Evolutionary conservation across 352 stramenopile genomes (phyloP).

Genomic region (Pythium apleroticum): DNA sequence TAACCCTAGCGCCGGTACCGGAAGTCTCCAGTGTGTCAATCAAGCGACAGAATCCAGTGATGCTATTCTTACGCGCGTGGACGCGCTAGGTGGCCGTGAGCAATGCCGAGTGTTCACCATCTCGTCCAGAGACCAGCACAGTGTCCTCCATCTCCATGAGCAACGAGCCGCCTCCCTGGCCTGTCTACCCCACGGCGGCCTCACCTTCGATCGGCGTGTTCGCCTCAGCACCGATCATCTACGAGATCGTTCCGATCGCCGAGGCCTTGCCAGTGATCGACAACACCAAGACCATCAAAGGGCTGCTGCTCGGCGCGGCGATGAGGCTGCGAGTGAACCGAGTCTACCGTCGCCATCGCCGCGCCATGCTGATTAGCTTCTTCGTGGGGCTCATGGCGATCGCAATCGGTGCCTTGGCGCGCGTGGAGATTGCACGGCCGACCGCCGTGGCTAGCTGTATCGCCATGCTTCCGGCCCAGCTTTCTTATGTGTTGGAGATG

Average conservation of each 20-base stretch:
- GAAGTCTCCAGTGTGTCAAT: too few relatives aligned
- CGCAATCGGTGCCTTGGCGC: neutral
- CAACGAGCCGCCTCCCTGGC: neutral
- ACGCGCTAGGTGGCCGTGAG: too few relatives aligned
- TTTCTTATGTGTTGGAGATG: slow-evolving; percentile 1
- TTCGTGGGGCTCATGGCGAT: neutral
- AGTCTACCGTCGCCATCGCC: neutral
- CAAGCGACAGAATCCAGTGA: too few relatives aligned
- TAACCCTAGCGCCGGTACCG: neutral
- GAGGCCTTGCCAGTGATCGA: neutral
- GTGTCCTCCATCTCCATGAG: neutral
- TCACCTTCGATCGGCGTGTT: neutral
- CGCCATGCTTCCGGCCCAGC: neutral
- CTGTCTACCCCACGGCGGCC: neutral
- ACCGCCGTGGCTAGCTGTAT: neutral
- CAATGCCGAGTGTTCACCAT: too few relatives aligned
- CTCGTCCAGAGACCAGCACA: too few relatives aligned
- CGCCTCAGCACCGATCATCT: too few relatives aligned
- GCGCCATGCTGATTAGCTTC: neutral
- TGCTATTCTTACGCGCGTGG: too few relatives aligned
- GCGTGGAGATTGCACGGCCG: neutral
- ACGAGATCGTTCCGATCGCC: neutral
- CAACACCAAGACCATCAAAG: neutral
- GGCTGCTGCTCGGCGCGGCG: neutral
- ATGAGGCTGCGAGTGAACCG: neutral